phyloP scores from a whole-genome alignment of 805 yeast species.

The Spathaspora girioi region DNA sequence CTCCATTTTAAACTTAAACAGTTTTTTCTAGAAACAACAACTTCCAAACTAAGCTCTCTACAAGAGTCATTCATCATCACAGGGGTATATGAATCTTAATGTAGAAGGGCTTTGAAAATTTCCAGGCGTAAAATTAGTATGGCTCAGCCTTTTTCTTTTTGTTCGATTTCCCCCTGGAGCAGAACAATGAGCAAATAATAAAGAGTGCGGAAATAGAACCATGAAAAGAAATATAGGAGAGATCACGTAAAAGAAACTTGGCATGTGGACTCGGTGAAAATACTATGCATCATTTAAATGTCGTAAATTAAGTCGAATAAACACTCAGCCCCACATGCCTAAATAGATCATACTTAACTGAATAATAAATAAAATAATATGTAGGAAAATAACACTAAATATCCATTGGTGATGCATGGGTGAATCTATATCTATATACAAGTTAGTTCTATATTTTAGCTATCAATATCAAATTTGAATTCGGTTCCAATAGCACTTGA shows the following conservation, averaged over 20 bases:
- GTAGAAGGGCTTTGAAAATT: not conserved
- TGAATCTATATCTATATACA: not conserved
- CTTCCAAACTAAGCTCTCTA: no score
- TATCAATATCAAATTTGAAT: conserved; percentile 17
- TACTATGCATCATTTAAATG: no score
- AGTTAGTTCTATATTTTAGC: not conserved
- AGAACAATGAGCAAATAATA: not conserved
- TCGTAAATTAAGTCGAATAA: no score
- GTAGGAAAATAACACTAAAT: no score
- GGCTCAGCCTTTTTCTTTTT: not conserved
- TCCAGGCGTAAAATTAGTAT: not conserved
- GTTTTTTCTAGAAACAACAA: no score
- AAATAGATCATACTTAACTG: no score
- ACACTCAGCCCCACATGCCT: no score
- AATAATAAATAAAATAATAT: no score
- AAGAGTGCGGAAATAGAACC: not conserved
- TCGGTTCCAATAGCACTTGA: conserved; percentile 21
- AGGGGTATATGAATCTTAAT: not conserved
- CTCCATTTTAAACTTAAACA: no score
- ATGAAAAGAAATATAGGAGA: no score
- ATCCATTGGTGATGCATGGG: no score
- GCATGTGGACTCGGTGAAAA: not conserved
- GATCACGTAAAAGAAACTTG: no score
- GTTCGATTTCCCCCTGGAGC: not conserved
- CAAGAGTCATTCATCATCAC: not conserved